Conservation (phyloP, 2,329 filamentous ascomycete genomes). For the Stagonosporopsis cucurbitacearum region DNA sequence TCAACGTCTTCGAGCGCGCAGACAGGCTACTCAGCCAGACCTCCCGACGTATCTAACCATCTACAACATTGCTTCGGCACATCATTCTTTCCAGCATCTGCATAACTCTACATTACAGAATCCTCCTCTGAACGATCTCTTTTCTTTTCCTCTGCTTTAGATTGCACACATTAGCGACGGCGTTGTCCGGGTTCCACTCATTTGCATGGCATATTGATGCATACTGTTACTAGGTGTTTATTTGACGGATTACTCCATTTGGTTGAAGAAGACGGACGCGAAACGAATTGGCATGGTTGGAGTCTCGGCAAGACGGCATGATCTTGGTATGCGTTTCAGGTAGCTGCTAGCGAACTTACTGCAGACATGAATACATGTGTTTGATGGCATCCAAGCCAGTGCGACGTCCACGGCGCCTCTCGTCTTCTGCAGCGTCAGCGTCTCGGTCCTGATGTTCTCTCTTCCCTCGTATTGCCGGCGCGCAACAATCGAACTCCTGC, state of each 20-base stretch:
- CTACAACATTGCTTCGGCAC: neutral
- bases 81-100: neutral
- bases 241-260: too few relatives aligned
- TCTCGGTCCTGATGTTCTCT: too few relatives aligned
- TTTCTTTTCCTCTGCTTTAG: neutral
- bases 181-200: slow-evolving; percentile 20
- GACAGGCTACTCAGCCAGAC: slow-evolving; percentile 43
- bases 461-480: too few relatives aligned
- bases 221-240: slow-evolving; percentile 10
- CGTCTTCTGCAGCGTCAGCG: neutral
- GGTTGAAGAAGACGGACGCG: neutral
- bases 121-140: neutral
- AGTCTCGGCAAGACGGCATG: slow-evolving; percentile 5
- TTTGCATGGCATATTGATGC: slow-evolving; percentile 16
- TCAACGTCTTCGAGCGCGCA: slow-evolving; percentile 47
- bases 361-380: neutral
- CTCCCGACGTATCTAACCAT: slow-evolving; percentile 34
- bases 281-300: neutral
- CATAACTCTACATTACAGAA: neutral
- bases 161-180: slow-evolving; percentile 18
- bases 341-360: neutral
- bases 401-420: neutral
- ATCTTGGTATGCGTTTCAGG: neutral
- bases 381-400: neutral
- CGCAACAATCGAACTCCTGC: too few relatives aligned